Evolutionary conservation across 2,329 filamentous ascomycete genomes (phyloP), one percentile per base, ranked within the genome.

Genomic region (Penicillium sp.): DNA sequence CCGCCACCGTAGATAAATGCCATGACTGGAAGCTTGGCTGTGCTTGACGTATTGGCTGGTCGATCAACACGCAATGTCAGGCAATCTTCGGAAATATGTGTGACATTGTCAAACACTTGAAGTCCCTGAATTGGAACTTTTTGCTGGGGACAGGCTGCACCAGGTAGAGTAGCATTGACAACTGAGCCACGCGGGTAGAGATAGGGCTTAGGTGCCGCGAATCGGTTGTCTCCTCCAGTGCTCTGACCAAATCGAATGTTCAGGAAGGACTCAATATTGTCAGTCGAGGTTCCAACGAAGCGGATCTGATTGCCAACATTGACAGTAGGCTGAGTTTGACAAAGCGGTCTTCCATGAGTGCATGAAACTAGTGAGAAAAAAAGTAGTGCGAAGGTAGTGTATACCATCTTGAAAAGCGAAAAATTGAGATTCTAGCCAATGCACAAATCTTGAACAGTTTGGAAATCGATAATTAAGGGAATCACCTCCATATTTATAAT

Each of bases 81-180:
- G 11, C 58, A 63, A 14, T 61, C 61, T 30, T 63, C 61, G 1
- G 61, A 63, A n/a, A 63, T 45, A 8, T 40, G 33, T 6, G 58
- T 61, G 22, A 61, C 58, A 61, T 61, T 63, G 33, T 63, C 61
- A 51, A 63, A 63, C 35, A 61, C 42, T 19, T 19, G 13, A 16
- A 61, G 52, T 6, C 46, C 52, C 25, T 52, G 30, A 4, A 59
- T 54, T 37, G 60, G 58, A 22, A 58, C 55, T 11, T 56, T 55
- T 16, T 56, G 61, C 16, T 63, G 61, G 37, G 61, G 61, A 42
- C 61, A 63, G 14, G 61, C 61, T 57, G 61, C 58, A 38, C 61
- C 58, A 14, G 55, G 25, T 3, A 26, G 40, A 14, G 61, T 60
- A 37, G 58, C 55, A 58, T 63, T 61, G 7, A 63, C 55, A 37